Base-by-base conservation (phyloP, 352 stramenopile species). In the Blastocystis sp. region DNA sequence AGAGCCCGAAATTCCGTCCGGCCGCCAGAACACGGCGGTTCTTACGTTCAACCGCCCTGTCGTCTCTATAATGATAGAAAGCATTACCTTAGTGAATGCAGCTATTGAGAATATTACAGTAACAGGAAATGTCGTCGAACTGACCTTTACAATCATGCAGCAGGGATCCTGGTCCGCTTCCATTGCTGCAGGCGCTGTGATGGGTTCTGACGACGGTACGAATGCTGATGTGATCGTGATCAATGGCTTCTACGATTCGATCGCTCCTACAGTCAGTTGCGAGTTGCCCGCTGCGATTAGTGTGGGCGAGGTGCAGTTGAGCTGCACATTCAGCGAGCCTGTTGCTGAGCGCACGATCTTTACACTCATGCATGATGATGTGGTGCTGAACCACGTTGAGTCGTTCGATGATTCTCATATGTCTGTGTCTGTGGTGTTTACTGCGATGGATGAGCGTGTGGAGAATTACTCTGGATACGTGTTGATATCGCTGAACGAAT, bases 351-450 rank as follows among this genome's bases (percentile, higher is more conserved):
- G 56, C 5, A 85, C 45, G 50, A 16, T 85, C 20, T 85, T 85
- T 55, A n/a, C 30, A 43, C 16, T 85, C 13, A 68, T 30, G 73
- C n/a, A 16, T 1, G 73, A 85, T 11, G 24, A 47, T 45, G 55
- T 85, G 47, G 73, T 68, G 73, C 56, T 85, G 73, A 34, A 37
- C 16, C 50, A 65, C 56, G 55, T 26, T 26, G 73, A 85, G 73
- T 34, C 30, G n/a, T 68, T 64, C 7, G 56, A 45, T 45, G 30
- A 68, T 3, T 50, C 65, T 7, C 20, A 11, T 2, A 53, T 39
- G 50, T 26, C 26, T 8, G 24, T 85, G 50, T 20, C 5, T 7
- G 37, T 85, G 54, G 34, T 34, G 4, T 85, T 85, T 37, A 30
- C 41, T 2, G 73, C 47, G 26, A 62, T 85, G 9, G 47, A 85